Conservation (phyloP, 2,329 filamentous ascomycete genomes). For the Fusarium decemcellulare region DNA sequence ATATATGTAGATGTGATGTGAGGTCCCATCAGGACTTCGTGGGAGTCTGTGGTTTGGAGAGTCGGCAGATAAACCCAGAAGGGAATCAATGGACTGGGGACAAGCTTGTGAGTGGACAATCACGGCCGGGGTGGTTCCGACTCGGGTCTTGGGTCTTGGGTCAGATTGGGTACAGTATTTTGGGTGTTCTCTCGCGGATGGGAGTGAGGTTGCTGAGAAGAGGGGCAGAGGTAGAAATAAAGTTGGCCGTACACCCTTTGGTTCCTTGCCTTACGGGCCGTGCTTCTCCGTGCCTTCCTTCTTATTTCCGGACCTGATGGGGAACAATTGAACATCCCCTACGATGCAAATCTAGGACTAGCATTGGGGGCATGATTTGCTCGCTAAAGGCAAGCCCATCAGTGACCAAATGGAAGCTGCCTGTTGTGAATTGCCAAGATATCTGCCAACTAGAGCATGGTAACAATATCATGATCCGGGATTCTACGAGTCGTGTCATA, state of each 20-base stretch:
- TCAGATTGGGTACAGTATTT: background rate
- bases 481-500: too few species aligned
- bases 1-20: background rate
- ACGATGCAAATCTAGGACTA: background rate
- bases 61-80: background rate
- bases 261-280: background rate
- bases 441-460: too few species aligned
- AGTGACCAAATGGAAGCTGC: background rate
- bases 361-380: background rate
- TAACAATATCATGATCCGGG: too few species aligned
- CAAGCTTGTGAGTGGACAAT: background rate
- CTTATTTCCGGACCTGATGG: background rate
- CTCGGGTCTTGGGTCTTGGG: background rate
- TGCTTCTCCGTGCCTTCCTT: background rate
- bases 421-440: background rate
- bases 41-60: background rate
- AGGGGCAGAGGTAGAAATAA: too few species aligned
- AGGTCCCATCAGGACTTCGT: background rate
- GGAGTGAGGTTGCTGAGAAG: background rate
- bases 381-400: background rate
- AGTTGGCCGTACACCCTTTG: background rate
- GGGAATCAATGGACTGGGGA: background rate
- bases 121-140: background rate
- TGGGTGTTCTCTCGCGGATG: background rate
- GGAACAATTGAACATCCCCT: background rate